Conservation (phyloP, 148 eudicot species). For the Vaccinium corymbosum region DNA sequence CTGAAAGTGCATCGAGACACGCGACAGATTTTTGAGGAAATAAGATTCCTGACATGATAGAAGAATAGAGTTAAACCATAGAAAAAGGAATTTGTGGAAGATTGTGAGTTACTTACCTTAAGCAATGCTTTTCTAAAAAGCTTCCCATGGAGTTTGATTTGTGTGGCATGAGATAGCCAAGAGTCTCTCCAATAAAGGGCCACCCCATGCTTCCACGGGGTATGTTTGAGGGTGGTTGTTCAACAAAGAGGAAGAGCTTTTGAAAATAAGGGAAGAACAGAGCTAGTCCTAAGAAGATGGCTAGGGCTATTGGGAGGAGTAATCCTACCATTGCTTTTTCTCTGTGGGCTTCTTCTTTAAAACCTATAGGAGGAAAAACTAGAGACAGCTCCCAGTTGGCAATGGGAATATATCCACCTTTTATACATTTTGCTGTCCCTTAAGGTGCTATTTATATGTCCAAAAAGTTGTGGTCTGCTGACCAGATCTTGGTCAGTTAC, state of each 20-base stretch:
- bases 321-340: conserved; percentile 3
- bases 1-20: too few species aligned
- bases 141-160: conserved; percentile 41
- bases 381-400: conserved; percentile 1
- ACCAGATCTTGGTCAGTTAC: background rate
- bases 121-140: conserved; percentile 47
- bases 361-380: background rate
- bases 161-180: conserved; percentile 44
- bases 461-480: background rate
- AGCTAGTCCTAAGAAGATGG: conserved; percentile 27
- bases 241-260: background rate
- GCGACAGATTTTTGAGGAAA: too few species aligned
- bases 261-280: background rate
- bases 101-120: conserved; percentile 26
- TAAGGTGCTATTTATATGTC: background rate
- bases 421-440: background rate
- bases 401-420: background rate
- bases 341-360: background rate
- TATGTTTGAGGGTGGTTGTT: conserved; percentile 17
- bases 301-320: background rate
- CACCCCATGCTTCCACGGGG: conserved; percentile 52
- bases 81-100: background rate
- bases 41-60: background rate
- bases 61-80: background rate
- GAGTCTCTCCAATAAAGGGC: conserved; percentile 53